These are phyloP conservation scores for Pezizomycotina sp. DNA, from an alignment of 2,329 filamentous ascomycete species.

Conservation along the genomic window DNA sequence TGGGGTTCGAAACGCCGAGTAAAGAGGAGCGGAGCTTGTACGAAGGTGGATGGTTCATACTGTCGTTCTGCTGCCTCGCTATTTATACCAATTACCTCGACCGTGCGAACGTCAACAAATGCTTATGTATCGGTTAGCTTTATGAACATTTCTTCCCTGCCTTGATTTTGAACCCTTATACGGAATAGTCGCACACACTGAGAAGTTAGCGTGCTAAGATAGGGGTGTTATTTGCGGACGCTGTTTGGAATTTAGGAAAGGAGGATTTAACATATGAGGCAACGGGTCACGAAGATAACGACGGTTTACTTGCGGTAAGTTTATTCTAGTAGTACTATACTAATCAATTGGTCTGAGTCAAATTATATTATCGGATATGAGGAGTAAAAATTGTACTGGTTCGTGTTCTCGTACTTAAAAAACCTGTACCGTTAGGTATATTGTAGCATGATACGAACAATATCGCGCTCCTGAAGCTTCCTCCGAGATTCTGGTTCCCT, in stretches of 20 bases:
- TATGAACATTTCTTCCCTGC: conserved; percentile 36
- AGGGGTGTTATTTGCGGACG: conserved; percentile 12
- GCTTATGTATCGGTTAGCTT: conserved; percentile 41
- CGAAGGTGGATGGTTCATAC: conserved; percentile 48
- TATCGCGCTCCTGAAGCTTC: conserved; percentile 45
- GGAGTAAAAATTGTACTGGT: conserved; percentile 7
- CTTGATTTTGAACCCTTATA: conserved; percentile 37
- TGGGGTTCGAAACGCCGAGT: too few species aligned
- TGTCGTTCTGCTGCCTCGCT: conserved; percentile 45
- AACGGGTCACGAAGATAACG: conserved; percentile 6
- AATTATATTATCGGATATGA: conserved; percentile 2
- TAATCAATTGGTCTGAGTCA: background rate
- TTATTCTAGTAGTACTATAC: conserved; percentile 3
- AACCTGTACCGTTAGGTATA: conserved; percentile 37
- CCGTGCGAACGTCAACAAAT: conserved; percentile 37
- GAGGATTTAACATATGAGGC: conserved; percentile 8
- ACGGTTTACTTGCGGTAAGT: conserved; percentile 6
- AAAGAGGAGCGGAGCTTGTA: conserved; percentile 34
- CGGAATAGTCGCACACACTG: too few species aligned
- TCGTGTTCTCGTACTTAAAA: conserved; percentile 13
- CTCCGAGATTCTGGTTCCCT: conserved; percentile 48
- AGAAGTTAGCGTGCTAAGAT: conserved; percentile 36
- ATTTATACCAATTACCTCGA: conserved; percentile 33
- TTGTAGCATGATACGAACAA: conserved; percentile 46
- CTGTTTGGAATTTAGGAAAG: conserved; percentile 22